These are phyloP conservation scores for Ustilago cynodontis DNA, from an alignment of 1,284 basidiomycete species.

Conservation along the genomic window DNA sequence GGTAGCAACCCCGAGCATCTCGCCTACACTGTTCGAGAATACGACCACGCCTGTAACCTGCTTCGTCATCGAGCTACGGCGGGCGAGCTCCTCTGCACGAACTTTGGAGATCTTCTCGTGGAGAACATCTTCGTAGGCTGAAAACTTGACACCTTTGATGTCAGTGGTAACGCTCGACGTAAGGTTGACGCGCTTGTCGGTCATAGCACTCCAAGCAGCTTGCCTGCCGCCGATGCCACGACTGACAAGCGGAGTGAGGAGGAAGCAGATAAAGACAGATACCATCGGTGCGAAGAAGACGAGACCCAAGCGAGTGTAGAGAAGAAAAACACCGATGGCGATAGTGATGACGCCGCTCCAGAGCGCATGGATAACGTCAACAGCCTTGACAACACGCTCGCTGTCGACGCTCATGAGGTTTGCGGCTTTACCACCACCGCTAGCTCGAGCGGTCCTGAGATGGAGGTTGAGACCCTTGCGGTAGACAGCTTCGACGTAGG, in stretches of 20 bases:
- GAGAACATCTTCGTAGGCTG: slow-evolving; percentile 60
- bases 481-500: slow-evolving; percentile 60
- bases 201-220: slow-evolving; percentile 50
- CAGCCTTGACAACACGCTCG: slow-evolving; percentile 56
- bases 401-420: slow-evolving; percentile 66
- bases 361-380: slow-evolving; percentile 50
- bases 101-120: slow-evolving; percentile 41
- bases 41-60: slow-evolving; percentile 41
- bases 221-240: slow-evolving; percentile 48
- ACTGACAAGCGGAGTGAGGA: slow-evolving; percentile 49
- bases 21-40: slow-evolving; percentile 36
- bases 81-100: slow-evolving; percentile 48
- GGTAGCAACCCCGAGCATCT: slow-evolving; percentile 43
- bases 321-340: slow-evolving; percentile 54
- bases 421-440: slow-evolving; percentile 57
- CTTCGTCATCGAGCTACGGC: slow-evolving; percentile 18
- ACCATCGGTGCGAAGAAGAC: slow-evolving; percentile 58
- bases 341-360: slow-evolving; percentile 59
- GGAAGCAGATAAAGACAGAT: slow-evolving; percentile 43
- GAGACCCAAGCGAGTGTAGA: slow-evolving; percentile 54
- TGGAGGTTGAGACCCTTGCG: slow-evolving; percentile 62
- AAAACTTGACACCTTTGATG: slow-evolving; percentile 64
- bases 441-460: slow-evolving; percentile 48
- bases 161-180: slow-evolving; percentile 50
- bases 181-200: slow-evolving; percentile 59